phyloP scores from a whole-genome alignment of 2,329 filamentous ascomycete species.

The Paecilomyces niveus region DNA sequence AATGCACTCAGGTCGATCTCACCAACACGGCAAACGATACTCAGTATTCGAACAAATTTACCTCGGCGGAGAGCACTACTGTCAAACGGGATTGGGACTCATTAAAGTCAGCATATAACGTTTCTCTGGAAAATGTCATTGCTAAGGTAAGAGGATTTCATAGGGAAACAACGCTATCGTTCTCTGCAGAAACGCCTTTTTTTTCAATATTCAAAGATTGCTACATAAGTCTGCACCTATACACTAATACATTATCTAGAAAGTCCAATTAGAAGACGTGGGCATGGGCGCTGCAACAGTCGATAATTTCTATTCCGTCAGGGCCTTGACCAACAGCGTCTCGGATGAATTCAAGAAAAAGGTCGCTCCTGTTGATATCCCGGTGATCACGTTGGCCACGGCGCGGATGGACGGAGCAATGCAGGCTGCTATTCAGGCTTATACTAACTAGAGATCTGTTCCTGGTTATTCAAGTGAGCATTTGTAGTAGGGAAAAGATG shows the following conservation, averaged over 20 bases:
- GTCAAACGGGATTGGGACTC: background rate
- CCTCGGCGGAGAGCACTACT: background rate
- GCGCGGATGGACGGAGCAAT: background rate
- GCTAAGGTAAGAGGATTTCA: background rate
- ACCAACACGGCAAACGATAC: background rate
- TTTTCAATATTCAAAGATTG: background rate
- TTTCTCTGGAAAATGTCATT: background rate
- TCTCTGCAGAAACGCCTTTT: too few species aligned
- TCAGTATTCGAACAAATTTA: background rate
- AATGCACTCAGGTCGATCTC: background rate
- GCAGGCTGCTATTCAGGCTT: background rate
- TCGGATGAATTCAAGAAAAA: background rate
- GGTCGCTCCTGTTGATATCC: background rate
- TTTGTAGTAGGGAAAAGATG: too few species aligned
- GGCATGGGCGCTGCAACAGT: background rate
- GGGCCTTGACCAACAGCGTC: background rate
- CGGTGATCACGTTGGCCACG: background rate
- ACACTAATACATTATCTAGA: background rate
- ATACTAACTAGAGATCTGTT: background rate
- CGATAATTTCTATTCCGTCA: background rate
- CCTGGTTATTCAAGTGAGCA: background rate
- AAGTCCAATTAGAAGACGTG: background rate
- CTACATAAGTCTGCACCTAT: background rate
- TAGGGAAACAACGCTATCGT: background rate
- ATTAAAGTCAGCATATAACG: background rate